Base-by-base conservation (phyloP, 495 filamentous ascomycete genomes). In the Tetracladium marchalianum region DNA sequence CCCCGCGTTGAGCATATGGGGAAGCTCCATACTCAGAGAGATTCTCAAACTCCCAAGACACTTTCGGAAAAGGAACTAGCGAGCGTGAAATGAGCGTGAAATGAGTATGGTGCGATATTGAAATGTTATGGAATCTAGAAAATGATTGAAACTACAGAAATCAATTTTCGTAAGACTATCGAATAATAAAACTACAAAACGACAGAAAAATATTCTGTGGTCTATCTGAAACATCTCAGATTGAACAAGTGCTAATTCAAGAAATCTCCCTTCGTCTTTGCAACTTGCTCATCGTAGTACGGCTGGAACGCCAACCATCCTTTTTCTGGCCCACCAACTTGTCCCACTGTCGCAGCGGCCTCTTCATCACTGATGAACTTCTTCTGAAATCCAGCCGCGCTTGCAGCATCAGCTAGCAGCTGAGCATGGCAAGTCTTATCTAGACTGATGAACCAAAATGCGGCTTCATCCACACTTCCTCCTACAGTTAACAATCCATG, bases 371-470 rank as follows among this genome's bases (percentile, higher is more conserved):
- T 71, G 35, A 75, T 64, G 24, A 76, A 74, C 61, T 69, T 80
- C 65, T 78, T 72, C 35, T 73, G 66, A 7, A 76, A 59, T n/a
- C 69, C 72, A 17, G 66, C 75, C 0, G 70, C 72, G 18, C 44
- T 32, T 1, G 79, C 79, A 1, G 78, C 78, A 47, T 83, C 80
- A 0, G 77, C 79, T 36, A 85, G 62, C 19, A 85, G 62, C 55
- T 85, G 81, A 8, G 77, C 75, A 37, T 81, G 77, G 49, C 80
- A 85, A 18, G 76, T 75, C 52, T 77, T 70, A 44, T 85, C 81
- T 17, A 85, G 62, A 51, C 74, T 78, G 16, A 77, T 66, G 51
- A 82, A 84, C 65, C 81, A 79, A 52, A 80, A 82, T 1, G 78
- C 80, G 0, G 80, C 81, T 50, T 80, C 80, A 47, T 83, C 81